Conservation (phyloP, 2,329 filamentous ascomycete species). For the Blumeriella jaapii region DNA sequence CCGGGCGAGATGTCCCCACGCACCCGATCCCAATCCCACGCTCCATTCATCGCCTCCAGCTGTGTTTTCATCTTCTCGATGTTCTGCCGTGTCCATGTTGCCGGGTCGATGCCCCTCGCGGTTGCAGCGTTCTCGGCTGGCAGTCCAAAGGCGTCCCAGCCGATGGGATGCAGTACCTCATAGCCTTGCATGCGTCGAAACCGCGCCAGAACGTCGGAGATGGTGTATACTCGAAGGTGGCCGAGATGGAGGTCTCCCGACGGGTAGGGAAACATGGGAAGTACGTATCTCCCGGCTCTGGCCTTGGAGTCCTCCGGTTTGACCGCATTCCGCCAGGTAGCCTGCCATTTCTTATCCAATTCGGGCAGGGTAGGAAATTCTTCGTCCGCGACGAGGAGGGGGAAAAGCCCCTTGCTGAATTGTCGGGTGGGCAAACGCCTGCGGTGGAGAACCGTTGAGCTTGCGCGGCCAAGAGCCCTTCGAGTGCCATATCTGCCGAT, state of each 20-base stretch:
- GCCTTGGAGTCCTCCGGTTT: neutral
- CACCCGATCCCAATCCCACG: conserved; percentile 75
- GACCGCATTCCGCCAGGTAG: conserved; percentile 11
- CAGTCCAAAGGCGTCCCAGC: conserved; percentile 87
- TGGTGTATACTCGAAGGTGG: conserved; percentile 80
- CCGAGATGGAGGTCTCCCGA: conserved; percentile 80
- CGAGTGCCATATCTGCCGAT: conserved; percentile 9
- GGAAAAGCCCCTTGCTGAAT: conserved; percentile 5
- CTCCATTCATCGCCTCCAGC: conserved; percentile 65
- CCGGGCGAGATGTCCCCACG: conserved; percentile 27
- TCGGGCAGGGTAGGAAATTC: too few relatives aligned
- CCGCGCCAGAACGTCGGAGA: conserved; percentile 73
- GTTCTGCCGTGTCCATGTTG: conserved; percentile 67
- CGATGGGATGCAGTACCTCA: conserved; percentile 76
- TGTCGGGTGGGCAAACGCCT: too few relatives aligned
- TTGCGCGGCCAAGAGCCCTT: neutral
- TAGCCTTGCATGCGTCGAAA: conserved; percentile 65
- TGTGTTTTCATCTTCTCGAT: conserved; percentile 80
- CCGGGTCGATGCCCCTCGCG: conserved; percentile 67
- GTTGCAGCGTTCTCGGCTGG: conserved; percentile 88
- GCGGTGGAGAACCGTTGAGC: neutral
- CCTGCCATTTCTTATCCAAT: conserved; percentile 26
- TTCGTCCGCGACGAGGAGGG: conserved; percentile 18
- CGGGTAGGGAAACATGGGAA: conserved; percentile 91
- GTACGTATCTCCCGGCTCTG: conserved; percentile 47